These are phyloP conservation scores for Coprinopsis strossmayeri DNA, from an alignment of 768 basidiomycete genomes.

Conservation along the genomic window DNA sequence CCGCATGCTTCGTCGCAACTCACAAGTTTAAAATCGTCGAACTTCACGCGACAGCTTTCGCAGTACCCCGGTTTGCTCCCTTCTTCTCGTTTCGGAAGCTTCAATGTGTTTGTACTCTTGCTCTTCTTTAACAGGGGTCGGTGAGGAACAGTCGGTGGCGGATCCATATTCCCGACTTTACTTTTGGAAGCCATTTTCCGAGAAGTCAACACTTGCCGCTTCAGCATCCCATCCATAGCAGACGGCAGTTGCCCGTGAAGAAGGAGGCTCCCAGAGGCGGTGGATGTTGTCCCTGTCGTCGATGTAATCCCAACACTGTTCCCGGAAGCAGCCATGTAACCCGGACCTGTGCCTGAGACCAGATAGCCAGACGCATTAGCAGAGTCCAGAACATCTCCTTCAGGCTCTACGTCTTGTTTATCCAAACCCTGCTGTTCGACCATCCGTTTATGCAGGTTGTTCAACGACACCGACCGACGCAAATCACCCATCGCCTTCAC, in stretches of 20 bases:
- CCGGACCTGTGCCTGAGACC: slow-evolving; percentile 41
- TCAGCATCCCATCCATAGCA: slow-evolving; percentile 47
- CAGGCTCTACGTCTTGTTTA: slow-evolving; percentile 33
- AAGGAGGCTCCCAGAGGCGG: slow-evolving; percentile 32
- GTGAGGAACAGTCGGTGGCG: slow-evolving; percentile 54
- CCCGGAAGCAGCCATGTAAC: slow-evolving; percentile 87
- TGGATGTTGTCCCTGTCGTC: slow-evolving; percentile 80
- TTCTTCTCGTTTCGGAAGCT: slow-evolving; percentile 75
- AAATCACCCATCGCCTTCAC: slow-evolving; percentile 36
- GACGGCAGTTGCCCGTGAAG: slow-evolving; percentile 46
- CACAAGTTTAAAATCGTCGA: slow-evolving; percentile 80
- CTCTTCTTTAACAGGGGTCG: slow-evolving; percentile 62
- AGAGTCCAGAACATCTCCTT: slow-evolving; percentile 42
- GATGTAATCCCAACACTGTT: slow-evolving; percentile 94
- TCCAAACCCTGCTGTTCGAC: slow-evolving; percentile 17
- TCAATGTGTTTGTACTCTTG: slow-evolving; percentile 73
- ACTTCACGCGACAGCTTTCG: slow-evolving; percentile 90
- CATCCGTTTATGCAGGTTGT: slow-evolving; percentile 47
- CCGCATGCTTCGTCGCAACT: too few species aligned
- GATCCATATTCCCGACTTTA: slow-evolving; percentile 53
- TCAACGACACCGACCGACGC: slow-evolving; percentile 70
- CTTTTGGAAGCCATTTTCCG: slow-evolving; percentile 34
- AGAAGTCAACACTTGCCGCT: slow-evolving; percentile 63
- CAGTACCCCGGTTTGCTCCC: slow-evolving; percentile 93
- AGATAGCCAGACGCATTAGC: slow-evolving; percentile 67